Evolutionary conservation across 768 basidiomycete species (phyloP).

Genomic region (Leccinum uliginosum): DNA sequence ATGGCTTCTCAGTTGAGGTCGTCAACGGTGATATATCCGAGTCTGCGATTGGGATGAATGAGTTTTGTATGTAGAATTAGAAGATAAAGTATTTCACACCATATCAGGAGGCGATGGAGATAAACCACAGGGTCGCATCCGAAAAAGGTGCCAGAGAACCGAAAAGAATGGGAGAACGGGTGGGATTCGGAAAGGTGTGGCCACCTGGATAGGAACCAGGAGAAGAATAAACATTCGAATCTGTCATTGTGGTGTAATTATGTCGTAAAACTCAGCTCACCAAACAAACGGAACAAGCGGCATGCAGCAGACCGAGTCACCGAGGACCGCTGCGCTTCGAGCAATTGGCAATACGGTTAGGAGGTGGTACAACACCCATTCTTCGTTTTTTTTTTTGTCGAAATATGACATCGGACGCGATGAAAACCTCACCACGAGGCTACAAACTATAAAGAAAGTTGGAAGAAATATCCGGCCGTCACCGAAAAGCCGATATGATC

Average conservation of each 20-base stretch:
- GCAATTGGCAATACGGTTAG: conserved; percentile 20
- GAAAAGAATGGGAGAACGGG: conserved; percentile 2
- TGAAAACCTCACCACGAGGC: not conserved
- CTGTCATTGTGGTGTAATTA: conserved; percentile 27
- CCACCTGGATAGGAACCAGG: conserved; percentile 6
- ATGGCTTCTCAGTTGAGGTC: conserved; percentile 19
- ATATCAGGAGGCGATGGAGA: conserved; percentile 1
- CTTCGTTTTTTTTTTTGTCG: conserved; percentile 8
- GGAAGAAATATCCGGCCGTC: not conserved
- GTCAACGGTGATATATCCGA: conserved; percentile 18
- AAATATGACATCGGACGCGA: conserved; percentile 6
- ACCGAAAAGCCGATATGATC: not conserved
- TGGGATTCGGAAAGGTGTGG: not conserved
- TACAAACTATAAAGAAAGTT: not conserved
- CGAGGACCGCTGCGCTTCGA: conserved; percentile 9
- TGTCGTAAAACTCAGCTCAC: conserved; percentile 30
- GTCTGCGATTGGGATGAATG: conserved; percentile 8
- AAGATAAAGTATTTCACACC: not conserved
- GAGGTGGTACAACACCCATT: not conserved
- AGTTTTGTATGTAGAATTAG: conserved; percentile 6
- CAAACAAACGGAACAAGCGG: conserved; percentile 19
- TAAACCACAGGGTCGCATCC: not conserved
- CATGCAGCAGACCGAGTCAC: conserved; percentile 1
- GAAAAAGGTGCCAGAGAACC: not conserved
- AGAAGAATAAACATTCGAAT: conserved; percentile 13